Conservation (phyloP, 2,329 filamentous ascomycete species). For the Xylariomycetidae sp. region DNA sequence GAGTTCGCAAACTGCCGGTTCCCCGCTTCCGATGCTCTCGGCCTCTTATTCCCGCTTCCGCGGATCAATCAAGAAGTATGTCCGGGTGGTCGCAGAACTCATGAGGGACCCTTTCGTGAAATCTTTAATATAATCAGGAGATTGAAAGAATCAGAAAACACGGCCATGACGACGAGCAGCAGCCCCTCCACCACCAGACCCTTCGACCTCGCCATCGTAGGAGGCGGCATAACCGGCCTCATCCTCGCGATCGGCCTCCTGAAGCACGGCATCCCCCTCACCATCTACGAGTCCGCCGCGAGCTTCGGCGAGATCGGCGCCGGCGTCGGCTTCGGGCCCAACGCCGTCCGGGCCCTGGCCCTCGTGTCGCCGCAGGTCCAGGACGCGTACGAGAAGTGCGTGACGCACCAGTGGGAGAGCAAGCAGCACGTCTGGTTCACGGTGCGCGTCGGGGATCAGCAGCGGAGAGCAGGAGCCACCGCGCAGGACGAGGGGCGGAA, state of each 20-base stretch:
- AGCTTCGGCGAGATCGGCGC: slow-evolving; percentile 32
- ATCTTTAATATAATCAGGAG: too few species aligned
- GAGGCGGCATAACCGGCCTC: slow-evolving; percentile 35
- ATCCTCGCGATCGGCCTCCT: slow-evolving; percentile 30
- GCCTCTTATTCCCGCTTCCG: too few species aligned
- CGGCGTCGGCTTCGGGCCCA: slow-evolving; percentile 31
- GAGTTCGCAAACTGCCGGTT: too few species aligned
- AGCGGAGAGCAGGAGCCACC: background rate
- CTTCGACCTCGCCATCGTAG: slow-evolving; percentile 34
- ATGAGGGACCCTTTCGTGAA: too few species aligned
- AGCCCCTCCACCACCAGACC: slow-evolving; percentile 8
- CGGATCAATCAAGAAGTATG: too few species aligned
- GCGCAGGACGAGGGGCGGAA: slow-evolving; percentile 7
- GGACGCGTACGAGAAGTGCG: slow-evolving; percentile 23
- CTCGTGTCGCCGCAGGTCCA: slow-evolving; percentile 22
- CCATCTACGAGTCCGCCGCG: slow-evolving; percentile 31
- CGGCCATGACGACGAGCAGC: background rate
- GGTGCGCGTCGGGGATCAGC: slow-evolving; percentile 16
- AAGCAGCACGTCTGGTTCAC: slow-evolving; percentile 21
- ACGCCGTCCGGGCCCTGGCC: slow-evolving; percentile 28
- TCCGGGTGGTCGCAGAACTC: too few species aligned
- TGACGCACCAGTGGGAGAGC: slow-evolving; percentile 19
- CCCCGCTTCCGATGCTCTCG: too few species aligned
- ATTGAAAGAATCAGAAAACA: too few species aligned
- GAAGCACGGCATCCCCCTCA: slow-evolving; percentile 24